Percentiles rank a stretch among this genome's conserved stretches.
These are phyloP conservation scores for Phaeosphaeria sp. DNA, from an alignment of 2,329 filamentous ascomycete species.

Conservation along the genomic window DNA sequence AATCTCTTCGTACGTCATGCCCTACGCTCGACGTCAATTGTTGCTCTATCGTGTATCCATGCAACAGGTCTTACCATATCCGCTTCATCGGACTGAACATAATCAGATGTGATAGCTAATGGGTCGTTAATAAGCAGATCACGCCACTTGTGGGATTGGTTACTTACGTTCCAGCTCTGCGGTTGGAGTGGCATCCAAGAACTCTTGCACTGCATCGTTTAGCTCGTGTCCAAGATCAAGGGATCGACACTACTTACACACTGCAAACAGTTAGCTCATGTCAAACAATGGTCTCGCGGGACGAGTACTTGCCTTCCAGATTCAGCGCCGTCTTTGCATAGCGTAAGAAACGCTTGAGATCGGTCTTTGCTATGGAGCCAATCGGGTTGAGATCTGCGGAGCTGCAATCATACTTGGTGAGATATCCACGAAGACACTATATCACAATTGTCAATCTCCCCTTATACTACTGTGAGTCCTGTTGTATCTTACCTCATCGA, in stretches of 20 bases:
- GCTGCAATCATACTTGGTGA: slow-evolving; percentile 74
- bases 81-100: slow-evolving; percentile 64
- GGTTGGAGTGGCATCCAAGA: slow-evolving; percentile 60
- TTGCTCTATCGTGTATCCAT: not conserved
- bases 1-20: slow-evolving; percentile 59
- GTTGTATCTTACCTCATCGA: not conserved
- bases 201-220: slow-evolving; percentile 66
- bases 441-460: not conserved
- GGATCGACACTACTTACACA: not conserved
- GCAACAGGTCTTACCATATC: slow-evolving; percentile 48
- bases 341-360: slow-evolving; percentile 74
- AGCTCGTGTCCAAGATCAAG: not conserved
- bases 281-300: not conserved
- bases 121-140: no score
- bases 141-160: not conserved
- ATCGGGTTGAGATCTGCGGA: slow-evolving; percentile 64
- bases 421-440: slow-evolving; percentile 58
- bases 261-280: not conserved
- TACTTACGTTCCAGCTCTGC: slow-evolving; percentile 58
- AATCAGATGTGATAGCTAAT: slow-evolving; percentile 64
- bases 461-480: not conserved
- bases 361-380: slow-evolving; percentile 67
- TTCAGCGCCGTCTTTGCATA: slow-evolving; percentile 62
- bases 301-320: slow-evolving; percentile 41
- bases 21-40: slow-evolving; percentile 3